Conservation (phyloP, 2,329 filamentous ascomycete genomes). For the Fusarium circinatum region DNA sequence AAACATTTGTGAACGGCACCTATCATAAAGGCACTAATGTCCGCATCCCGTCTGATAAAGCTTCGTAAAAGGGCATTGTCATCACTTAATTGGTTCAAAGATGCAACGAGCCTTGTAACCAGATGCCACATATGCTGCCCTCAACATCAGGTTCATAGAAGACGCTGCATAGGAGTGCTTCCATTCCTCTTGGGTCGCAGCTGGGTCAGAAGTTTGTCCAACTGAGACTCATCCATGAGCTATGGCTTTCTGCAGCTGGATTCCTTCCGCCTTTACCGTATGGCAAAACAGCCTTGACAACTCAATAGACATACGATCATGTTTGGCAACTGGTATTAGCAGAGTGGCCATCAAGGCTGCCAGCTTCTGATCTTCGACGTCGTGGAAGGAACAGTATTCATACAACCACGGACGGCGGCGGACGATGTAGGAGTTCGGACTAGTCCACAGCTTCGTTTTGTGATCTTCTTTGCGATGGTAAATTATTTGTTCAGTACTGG, state of each 20-base stretch:
- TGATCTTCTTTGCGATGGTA: not conserved
- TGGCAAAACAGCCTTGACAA: too few species aligned
- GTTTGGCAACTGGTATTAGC: not conserved
- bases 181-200: not conserved
- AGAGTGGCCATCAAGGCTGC: not conserved
- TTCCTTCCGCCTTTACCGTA: not conserved
- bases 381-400: not conserved
- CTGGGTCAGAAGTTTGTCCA: not conserved
- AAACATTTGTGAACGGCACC: not conserved
- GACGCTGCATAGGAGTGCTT: not conserved
- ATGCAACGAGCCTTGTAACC: not conserved
- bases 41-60: not conserved
- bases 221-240: not conserved
- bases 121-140: not conserved
- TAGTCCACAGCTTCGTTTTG: not conserved
- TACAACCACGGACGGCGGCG: too few species aligned
- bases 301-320: not conserved
- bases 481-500: not conserved
- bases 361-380: rapidly evolving
- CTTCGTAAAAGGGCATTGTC: too few species aligned
- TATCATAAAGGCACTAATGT: not conserved
- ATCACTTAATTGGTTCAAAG: not conserved
- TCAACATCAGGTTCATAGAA: not conserved
- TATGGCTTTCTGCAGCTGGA: not conserved
- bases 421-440: not conserved